These are phyloP conservation scores for Cercospora zeina DNA, from an alignment of 2,329 filamentous ascomycete genomes.

Conservation along the genomic window DNA sequence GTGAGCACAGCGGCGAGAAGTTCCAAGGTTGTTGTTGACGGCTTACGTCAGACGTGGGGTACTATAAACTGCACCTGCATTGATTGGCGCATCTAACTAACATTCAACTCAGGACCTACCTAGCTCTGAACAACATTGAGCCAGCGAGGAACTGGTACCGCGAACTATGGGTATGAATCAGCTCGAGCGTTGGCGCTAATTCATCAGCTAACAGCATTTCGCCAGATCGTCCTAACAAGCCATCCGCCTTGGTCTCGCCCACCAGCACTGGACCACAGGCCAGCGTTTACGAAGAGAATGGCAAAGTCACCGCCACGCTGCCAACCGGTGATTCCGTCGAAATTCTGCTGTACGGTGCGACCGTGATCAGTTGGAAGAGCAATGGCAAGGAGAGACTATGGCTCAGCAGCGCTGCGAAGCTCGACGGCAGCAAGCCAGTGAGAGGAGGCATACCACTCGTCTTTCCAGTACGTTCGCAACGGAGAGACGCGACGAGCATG, in stretches of 20 bases:
- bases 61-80: too few relatives aligned
- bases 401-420: constrained; percentile 55
- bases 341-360: constrained; percentile 87
- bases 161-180: constrained; percentile 12
- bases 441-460: constrained; percentile 89
- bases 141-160: neutral
- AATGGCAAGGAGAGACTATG: constrained; percentile 52
- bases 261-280: constrained; percentile 67
- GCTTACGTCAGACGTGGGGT: too few relatives aligned
- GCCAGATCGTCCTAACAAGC: constrained; percentile 76
- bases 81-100: too few relatives aligned
- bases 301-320: constrained; percentile 73
- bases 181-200: neutral
- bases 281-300: constrained; percentile 70
- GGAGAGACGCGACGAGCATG: neutral
- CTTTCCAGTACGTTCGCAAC: constrained; percentile 69
- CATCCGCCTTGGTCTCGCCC: constrained; percentile 67
- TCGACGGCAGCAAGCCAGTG: constrained; percentile 87
- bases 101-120: too few relatives aligned
- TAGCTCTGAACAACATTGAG: too few relatives aligned
- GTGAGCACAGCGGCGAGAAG: too few relatives aligned
- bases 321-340: constrained; percentile 84
- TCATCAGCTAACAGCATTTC: neutral
- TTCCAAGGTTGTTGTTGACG: too few relatives aligned
- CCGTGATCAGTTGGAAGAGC: constrained; percentile 90